A percentile compares a stretch with the other conserved stretches of the same genome.
These are phyloP conservation scores for Murraya koenigii DNA, from an alignment of 345 rosid genomes.

Conservation along the genomic window DNA sequence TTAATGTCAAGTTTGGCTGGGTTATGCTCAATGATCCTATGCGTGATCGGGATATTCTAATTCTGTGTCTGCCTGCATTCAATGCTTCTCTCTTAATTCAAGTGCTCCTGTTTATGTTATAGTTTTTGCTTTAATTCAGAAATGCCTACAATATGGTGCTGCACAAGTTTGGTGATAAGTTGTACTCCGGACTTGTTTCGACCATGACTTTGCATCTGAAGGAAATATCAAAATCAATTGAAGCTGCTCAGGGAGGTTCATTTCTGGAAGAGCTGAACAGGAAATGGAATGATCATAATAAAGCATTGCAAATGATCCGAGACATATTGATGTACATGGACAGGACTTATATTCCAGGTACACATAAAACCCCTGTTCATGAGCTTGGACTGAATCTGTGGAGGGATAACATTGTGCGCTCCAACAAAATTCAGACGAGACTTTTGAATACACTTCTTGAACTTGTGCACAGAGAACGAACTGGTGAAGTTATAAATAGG, in stretches of 20 bases:
- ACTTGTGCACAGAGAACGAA: constrained; percentile 73
- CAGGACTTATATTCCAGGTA: constrained; percentile 78
- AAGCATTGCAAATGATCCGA: constrained; percentile 94
- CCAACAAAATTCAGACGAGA: constrained; percentile 67
- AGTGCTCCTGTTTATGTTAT: constrained; percentile 1
- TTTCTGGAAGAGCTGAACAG: constrained; percentile 90
- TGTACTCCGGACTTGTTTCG: constrained; percentile 71
- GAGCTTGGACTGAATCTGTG: constrained; percentile 89
- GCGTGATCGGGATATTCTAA: not conserved
- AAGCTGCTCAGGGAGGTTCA: constrained; percentile 89
- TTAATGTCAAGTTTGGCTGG: not conserved
- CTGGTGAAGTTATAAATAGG: constrained; percentile 88
- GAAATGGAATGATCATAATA: constrained; percentile 98
- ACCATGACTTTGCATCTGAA: constrained; percentile 93
- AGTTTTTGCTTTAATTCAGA: constrained; percentile 38
- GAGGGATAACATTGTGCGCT: constrained; percentile 84
- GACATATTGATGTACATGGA: constrained; percentile 99
- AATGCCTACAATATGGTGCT: constrained; percentile 99
- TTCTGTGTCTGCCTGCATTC: not conserved
- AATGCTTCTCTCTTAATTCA: not conserved
- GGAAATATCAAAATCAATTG: constrained; percentile 72
- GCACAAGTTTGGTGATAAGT: constrained; percentile 91
- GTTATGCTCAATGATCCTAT: not conserved
- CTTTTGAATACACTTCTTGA: constrained; percentile 83
- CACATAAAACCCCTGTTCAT: constrained; percentile 84